phyloP scores from a whole-genome alignment of 495 filamentous ascomycete species.

The Annulohypoxylon bovei region DNA sequence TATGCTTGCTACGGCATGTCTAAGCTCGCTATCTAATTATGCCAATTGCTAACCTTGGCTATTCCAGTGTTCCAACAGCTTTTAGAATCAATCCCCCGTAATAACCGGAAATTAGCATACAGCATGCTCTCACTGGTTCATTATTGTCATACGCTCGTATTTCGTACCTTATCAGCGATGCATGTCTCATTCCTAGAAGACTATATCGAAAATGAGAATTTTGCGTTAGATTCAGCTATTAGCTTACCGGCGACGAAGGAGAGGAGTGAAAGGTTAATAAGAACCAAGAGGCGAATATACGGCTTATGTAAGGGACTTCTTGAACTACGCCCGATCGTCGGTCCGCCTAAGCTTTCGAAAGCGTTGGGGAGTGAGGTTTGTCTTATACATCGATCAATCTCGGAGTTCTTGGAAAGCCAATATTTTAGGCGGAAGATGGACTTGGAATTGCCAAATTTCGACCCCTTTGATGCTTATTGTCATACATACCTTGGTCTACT shows the following conservation, averaged over 20 bases:
- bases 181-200: constrained; percentile 39
- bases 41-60: background rate
- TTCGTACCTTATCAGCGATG: constrained; percentile 4
- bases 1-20: background rate
- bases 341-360: background rate
- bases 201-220: constrained; percentile 27
- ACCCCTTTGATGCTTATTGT: constrained; percentile 32
- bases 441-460: constrained; percentile 9
- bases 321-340: constrained; percentile 11
- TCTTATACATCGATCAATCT: constrained; percentile 42
- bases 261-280: constrained; percentile 7
- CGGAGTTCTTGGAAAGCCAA: constrained; percentile 35
- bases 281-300: constrained; percentile 25
- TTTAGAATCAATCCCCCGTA: constrained; percentile 17
- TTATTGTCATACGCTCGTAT: background rate
- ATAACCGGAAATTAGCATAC: constrained; percentile 20
- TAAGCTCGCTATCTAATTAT: background rate
- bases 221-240: constrained; percentile 9
- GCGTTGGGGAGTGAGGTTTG: constrained; percentile 9
- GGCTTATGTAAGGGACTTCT: constrained; percentile 35
- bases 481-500: constrained; percentile 32
- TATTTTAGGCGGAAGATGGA: constrained; percentile 15
- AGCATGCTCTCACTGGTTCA: constrained; percentile 27
- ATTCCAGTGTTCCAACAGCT: constrained; percentile 24
- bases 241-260: background rate